Evolutionary conservation across 2,329 filamentous ascomycete genomes (phyloP).

Genomic region (Colletotrichum shisoi): DNA sequence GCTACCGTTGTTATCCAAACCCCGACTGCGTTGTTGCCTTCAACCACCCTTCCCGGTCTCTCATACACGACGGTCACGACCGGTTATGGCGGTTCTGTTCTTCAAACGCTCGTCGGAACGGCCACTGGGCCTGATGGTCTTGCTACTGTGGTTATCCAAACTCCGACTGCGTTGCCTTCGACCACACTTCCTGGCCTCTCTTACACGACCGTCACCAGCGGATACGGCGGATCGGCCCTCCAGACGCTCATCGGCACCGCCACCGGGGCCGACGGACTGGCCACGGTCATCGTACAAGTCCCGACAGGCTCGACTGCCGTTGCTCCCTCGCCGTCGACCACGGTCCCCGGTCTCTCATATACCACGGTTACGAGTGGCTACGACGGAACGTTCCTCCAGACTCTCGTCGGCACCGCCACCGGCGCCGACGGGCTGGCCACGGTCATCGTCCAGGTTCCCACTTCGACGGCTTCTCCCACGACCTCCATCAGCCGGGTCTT

Average conservation of each 20-base stretch:
- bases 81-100: too few relatives aligned
- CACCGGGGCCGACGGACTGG: conserved; percentile 10
- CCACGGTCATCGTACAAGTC: conserved; percentile 23
- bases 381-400: conserved; percentile 18
- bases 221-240: conserved; percentile 7
- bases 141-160: background rate
- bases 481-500: conserved; percentile 22
- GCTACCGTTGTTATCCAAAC: conserved; percentile 25
- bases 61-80: conserved; percentile 7
- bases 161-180: background rate
- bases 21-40: background rate
- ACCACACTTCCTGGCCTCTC: background rate
- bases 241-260: conserved; percentile 19
- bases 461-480: background rate
- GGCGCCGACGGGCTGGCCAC: conserved; percentile 30
- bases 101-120: too few relatives aligned
- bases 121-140: too few relatives aligned
- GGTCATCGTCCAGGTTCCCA: conserved; percentile 16
- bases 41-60: background rate
- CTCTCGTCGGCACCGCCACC: conserved; percentile 16
- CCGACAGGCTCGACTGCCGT: conserved; percentile 5
- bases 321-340: background rate
- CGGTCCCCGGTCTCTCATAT: conserved; percentile 15
- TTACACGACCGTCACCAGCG: background rate
- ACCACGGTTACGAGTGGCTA: conserved; percentile 30